Percentiles rank a stretch among this genome's conserved stretches.
phyloP scores from a whole-genome alignment of 257 asterid species.

The Catharanthus roseus region DNA sequence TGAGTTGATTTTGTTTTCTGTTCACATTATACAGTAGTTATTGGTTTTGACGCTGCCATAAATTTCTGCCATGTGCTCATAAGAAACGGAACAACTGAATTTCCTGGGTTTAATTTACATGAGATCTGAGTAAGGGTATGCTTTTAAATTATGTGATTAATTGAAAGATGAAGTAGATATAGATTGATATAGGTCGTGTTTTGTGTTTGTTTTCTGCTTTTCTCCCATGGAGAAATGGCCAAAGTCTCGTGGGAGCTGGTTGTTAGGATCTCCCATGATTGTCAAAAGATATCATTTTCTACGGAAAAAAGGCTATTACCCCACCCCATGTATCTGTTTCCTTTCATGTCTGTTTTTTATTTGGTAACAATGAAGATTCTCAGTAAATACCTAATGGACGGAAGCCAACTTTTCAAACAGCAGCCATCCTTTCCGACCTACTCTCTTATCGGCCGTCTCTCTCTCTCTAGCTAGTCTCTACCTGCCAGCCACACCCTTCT shows the following conservation, averaged over 20 bases:
- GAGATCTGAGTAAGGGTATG: background rate
- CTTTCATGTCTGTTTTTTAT: background rate
- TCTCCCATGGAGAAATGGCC: background rate
- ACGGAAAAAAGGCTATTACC: background rate
- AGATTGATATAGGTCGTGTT: background rate
- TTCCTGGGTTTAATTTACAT: background rate
- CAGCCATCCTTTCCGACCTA: background rate
- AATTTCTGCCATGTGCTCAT: background rate
- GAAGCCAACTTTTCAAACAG: background rate
- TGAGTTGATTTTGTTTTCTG: background rate
- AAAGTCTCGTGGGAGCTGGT: background rate
- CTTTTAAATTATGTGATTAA: background rate
- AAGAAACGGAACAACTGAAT: background rate
- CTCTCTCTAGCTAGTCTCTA: too few species aligned
- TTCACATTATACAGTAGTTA: background rate
- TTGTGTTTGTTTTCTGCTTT: background rate
- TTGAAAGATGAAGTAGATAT: background rate
- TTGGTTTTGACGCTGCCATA: background rate
- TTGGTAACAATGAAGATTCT: background rate
- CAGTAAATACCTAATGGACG: background rate
- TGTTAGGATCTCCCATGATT: slow-evolving; percentile 1
- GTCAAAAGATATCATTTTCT: background rate
- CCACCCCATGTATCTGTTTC: background rate
- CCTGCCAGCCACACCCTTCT: background rate
- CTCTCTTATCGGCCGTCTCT: too few species aligned